Base-by-base conservation (phyloP, 2,329 filamentous ascomycete species). In the Calcarisporium arbuscula region DNA sequence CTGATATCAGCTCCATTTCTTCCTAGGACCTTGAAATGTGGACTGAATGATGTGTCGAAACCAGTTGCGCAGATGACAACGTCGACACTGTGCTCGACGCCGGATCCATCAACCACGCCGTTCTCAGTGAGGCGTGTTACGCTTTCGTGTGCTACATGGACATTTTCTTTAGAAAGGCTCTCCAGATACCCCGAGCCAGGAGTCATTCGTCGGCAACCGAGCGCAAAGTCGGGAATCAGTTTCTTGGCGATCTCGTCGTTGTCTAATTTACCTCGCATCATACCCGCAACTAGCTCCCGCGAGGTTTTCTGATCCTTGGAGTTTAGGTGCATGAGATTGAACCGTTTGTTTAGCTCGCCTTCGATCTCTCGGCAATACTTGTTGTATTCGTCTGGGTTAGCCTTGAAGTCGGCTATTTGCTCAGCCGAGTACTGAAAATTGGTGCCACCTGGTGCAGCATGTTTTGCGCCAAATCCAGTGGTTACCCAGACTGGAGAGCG, bases 51-150 rank as follows among this genome's bases (percentile, higher is more conserved):
- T n/a, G 63, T 64, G 44, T 74, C 64, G 45, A 72, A 74, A 4
- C 71, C 70, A 0, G 70, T 74, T 16, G 70, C 70, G 42, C 70
- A 74, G 31, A 77, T 57, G 19, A 78, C 67, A 15, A 61, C 63
- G 45, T 78, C 74, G 12, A 74, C 62, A 30, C 68, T 57, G 28
- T 70, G 46, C 11, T 66, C 48, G 31, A 62, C 48, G 12, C 67
- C 70, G 5, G 61, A 62, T 1, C 53, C 56, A 10, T 73, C 59
- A 42, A 69, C 56, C 23, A 76, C 57, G 3, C 71, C 70, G 11
- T 62, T 59, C 9, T 62, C 52, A 3, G 72, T 64, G 27, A 77
- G 58, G 6, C 52, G 48, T 20, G 57, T 56, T 23, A 77, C 70
- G 2, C 52, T 53, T 4, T 62, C 57, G 12, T 62, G 62, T 15